Conservation (phyloP, 1,139 yeast species). For the Suhomyces terraborum region DNA sequence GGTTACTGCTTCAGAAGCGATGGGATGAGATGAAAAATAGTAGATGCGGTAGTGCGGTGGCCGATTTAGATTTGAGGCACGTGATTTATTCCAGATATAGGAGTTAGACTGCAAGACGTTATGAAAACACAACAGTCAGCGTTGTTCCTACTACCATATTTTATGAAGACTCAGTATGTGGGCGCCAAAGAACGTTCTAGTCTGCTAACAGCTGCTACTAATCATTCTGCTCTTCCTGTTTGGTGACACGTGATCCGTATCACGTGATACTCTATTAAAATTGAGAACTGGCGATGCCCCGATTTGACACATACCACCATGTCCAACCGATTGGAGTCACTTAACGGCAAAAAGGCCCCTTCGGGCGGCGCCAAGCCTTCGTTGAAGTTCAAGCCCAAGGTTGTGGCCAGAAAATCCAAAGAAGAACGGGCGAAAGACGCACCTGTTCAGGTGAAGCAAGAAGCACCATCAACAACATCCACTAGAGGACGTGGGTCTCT, state of each 20-base stretch:
- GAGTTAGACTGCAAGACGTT: no score
- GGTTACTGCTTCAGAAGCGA: background rate
- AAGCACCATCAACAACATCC: conserved; percentile 20
- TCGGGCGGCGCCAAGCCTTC: conserved; percentile 43
- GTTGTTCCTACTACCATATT: no score
- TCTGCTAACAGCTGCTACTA: no score
- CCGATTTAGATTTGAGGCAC: background rate
- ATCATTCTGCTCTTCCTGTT: no score
- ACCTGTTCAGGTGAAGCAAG: conserved; percentile 52
- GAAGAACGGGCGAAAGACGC: conserved; percentile 82
- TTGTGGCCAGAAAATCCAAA: conserved; percentile 75
- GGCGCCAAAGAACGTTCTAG: no score
- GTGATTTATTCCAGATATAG: background rate
- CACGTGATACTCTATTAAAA: background rate
- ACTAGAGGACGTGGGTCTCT: conserved; percentile 28
- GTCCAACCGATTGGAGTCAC: conserved; percentile 50
- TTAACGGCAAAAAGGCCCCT: conserved; percentile 38
- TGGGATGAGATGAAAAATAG: conserved; percentile 7
- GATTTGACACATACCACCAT: conserved; percentile 19
- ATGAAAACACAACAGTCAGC: no score
- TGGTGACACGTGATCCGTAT: background rate
- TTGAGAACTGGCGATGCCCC: background rate
- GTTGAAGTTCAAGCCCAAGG: conserved; percentile 77
- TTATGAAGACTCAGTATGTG: no score
- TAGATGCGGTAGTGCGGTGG: background rate